Evolutionary conservation across 2,329 filamentous ascomycete genomes (phyloP), one percentile per base, ranked within the genome.

Genomic region (Apiospora kogelbergensis): DNA sequence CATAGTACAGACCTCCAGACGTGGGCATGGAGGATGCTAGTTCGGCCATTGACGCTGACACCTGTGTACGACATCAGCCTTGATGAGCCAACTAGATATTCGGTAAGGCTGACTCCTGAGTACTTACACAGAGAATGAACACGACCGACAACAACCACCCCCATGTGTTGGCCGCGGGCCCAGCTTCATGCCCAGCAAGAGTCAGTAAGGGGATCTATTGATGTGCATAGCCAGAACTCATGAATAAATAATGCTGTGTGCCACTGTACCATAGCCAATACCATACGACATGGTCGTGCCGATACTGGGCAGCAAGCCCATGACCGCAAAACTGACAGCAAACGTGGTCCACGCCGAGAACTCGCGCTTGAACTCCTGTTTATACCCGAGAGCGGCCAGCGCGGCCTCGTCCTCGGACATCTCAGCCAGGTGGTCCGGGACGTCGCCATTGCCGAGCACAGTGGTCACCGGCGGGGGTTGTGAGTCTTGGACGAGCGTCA

Each of bases 261-360:
- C 53, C 15, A 45, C 48, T 22, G n/a, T 71, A 74, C 78, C 77
- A 37, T 80, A 81, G 57, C 84, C 84, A 80, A 89, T 88, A 72
- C 91, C 91, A 84, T 93, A 93, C 75, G 86, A 90, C 72, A 94
- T 79, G 0, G 91, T 93, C 71, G 86, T 90, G 1, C 91, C 91
- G 74, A 93, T 92, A 70, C 88, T 91, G 0, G 91, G 91, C 65
- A 93, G 79, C 63, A 93, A 78, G 1, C 91, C 91, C 68, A 93
- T 81, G 13, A 93, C 90, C 7, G 91, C 90, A 77, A 93, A 93
- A 68, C 87, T 90, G 48, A 93, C 90, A 73, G 90, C 92, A 76
- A 93, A 93, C 0, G 90, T 91, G 6, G 91, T 92, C 86, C 90
- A 93, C 17, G 93, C 81, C 2, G 86, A 90, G 77, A 94, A 93